Percentiles rank a stretch among this genome's conserved stretches.
Evolutionary conservation across 1,139 yeast genomes (phyloP).

Genomic region (Groenewaldozyma auringiensis): DNA sequence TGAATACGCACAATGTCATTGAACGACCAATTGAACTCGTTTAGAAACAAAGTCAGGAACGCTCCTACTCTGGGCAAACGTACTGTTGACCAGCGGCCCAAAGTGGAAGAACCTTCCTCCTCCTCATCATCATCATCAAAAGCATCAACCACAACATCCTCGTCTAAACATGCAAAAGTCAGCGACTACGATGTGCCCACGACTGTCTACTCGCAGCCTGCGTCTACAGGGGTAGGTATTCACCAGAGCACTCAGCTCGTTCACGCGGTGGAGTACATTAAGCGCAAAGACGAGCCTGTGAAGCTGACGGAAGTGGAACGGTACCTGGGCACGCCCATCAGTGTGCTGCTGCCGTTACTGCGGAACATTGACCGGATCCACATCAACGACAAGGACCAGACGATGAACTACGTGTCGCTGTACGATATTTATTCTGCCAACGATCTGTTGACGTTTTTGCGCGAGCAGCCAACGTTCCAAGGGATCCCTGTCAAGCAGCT

Average conservation of each 20-base stretch:
- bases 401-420: constrained; percentile 79
- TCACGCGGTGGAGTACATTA: constrained; percentile 83
- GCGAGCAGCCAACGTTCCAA: constrained; percentile 78
- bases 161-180: constrained; percentile 1
- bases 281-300: constrained; percentile 62
- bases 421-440: constrained; percentile 80
- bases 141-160: constrained; percentile 2
- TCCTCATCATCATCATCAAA: constrained; percentile 7
- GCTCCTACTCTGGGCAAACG: constrained; percentile 39
- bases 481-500: constrained; percentile 85
- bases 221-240: constrained; percentile 34
- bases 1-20: constrained; percentile 30
- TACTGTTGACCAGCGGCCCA: constrained; percentile 24
- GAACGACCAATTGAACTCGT: constrained; percentile 47
- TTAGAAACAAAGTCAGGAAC: constrained; percentile 49
- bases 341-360: constrained; percentile 53
- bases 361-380: constrained; percentile 66
- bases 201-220: constrained; percentile 31
- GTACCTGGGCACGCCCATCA: constrained; percentile 41
- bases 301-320: constrained; percentile 52
- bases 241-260: constrained; percentile 76
- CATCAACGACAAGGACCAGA: constrained; percentile 37
- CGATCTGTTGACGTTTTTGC: constrained; percentile 64
- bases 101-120: constrained; percentile 17
- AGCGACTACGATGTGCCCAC: constrained; percentile 27